A percentile compares a stretch with the other conserved stretches of the same genome.
phyloP scores from a whole-genome alignment of 345 rosid genomes.

The Rubroshorea leprosula region DNA sequence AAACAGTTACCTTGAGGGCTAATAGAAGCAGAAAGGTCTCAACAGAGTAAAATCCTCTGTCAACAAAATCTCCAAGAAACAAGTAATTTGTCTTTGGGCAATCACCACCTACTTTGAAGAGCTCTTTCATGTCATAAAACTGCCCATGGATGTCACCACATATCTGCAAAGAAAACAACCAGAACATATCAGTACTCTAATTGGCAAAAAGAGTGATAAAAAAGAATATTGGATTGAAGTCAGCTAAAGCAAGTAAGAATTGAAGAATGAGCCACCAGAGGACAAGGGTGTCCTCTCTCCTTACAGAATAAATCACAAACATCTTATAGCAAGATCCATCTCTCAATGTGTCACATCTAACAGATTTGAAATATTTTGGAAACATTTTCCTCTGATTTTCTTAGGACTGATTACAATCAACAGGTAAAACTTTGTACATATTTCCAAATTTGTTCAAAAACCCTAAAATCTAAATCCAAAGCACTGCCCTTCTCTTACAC shows the following conservation, averaged over 20 bases:
- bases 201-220: conserved; percentile 4
- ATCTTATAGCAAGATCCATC: too few relatives aligned
- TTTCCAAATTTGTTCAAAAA: background rate
- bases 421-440: background rate
- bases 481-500: background rate
- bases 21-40: conserved; percentile 92
- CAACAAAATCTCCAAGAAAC: conserved; percentile 98
- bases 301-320: too few relatives aligned
- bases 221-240: background rate
- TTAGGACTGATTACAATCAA: background rate
- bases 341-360: too few relatives aligned
- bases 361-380: too few relatives aligned
- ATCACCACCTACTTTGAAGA: conserved; percentile 92
- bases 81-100: conserved; percentile 94
- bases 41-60: conserved; percentile 91
- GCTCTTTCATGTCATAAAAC: conserved; percentile 97
- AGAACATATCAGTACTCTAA: conserved; percentile 5
- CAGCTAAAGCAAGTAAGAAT: too few relatives aligned
- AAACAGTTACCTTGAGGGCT: conserved; percentile 75
- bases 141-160: conserved; percentile 99
- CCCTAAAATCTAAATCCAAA: conserved; percentile 5
- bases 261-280: too few relatives aligned
- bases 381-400: too few relatives aligned
- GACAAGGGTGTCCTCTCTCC: too few relatives aligned
- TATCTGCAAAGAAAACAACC: conserved; percentile 37